A percentile compares a stretch with the other conserved stretches of the same genome.
Conservation (phyloP, 768 basidiomycete genomes). For the Rhodotorula graminis region DNA sequence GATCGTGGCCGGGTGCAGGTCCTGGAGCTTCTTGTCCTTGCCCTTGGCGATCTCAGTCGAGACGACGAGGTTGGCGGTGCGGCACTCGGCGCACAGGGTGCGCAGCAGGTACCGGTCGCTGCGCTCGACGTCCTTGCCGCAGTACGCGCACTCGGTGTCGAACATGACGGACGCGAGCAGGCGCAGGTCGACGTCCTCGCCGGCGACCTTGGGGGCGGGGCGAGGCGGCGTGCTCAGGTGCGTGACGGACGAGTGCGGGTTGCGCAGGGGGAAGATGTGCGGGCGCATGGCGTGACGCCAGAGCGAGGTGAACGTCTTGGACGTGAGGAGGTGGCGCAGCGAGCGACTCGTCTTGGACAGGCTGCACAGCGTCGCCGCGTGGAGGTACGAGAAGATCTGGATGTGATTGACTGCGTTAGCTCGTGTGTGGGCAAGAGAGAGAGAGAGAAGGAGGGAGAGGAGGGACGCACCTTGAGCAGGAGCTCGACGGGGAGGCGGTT, state of each 20-base stretch:
- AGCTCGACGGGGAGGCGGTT: not conserved
- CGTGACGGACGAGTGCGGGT: not conserved
- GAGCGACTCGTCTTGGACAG: not conserved
- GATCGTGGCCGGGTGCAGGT: not conserved
- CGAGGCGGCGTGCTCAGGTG: too few relatives aligned
- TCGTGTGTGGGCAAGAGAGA: not conserved
- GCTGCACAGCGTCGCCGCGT: not conserved
- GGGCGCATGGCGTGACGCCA: not conserved
- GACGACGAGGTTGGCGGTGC: not conserved
- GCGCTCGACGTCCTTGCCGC: not conserved
- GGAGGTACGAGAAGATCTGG: constrained; percentile 7
- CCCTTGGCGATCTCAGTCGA: not conserved
- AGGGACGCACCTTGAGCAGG: not conserved
- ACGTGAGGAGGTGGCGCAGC: not conserved
- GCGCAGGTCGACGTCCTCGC: not conserved
- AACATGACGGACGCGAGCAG: not conserved
- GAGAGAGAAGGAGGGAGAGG: too few relatives aligned
- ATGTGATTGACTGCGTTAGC: too few relatives aligned
- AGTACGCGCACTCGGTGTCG: not conserved
- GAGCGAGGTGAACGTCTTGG: not conserved
- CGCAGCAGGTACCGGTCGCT: not conserved
- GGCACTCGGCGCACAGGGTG: not conserved
- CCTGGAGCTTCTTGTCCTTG: not conserved
- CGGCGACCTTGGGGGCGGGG: not conserved
- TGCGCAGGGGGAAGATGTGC: too few relatives aligned